Percentiles rank a stretch among this genome's conserved stretches.
phyloP scores from a whole-genome alignment of 768 basidiomycete genomes.

The Tricholoma matsutake region DNA sequence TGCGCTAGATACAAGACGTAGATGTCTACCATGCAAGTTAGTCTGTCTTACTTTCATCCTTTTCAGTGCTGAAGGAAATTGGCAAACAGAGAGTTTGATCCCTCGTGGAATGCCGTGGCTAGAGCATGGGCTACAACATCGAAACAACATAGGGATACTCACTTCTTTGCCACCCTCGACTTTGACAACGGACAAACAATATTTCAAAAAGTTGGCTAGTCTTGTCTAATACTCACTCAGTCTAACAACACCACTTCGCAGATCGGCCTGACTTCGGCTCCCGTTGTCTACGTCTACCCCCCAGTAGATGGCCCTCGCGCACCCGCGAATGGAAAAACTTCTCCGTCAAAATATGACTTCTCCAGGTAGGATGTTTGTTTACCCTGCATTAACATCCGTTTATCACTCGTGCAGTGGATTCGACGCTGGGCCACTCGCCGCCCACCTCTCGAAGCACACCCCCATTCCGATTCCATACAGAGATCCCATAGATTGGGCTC shows the following conservation, averaged over 20 bases:
- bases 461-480: conserved; percentile 80
- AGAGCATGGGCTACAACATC: conserved; percentile 75
- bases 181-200: conserved; percentile 73
- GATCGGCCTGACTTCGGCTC: conserved; percentile 83
- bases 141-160: conserved; percentile 60
- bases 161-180: conserved; percentile 93
- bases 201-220: conserved; percentile 71
- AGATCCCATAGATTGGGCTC: conserved; percentile 72
- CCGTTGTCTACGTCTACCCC: conserved; percentile 75
- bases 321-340: conserved; percentile 51
- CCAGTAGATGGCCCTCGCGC: conserved; percentile 68
- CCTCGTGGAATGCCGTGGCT: conserved; percentile 77
- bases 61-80: not conserved
- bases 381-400: not conserved
- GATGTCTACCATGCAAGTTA: conserved; percentile 91
- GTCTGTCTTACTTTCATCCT: conserved; percentile 24
- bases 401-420: conserved; percentile 61
- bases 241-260: conserved; percentile 25
- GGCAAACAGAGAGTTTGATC: conserved; percentile 71
- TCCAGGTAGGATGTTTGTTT: conserved; percentile 43
- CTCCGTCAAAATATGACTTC: conserved; percentile 75
- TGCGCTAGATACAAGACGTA: conserved; percentile 75
- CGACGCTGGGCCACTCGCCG: conserved; percentile 71
- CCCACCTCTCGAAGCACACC: conserved; percentile 70
- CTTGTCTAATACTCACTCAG: not conserved